phyloP scores from a whole-genome alignment of 2,329 filamentous ascomycete species.

The Annulohypoxylon truncatum region DNA sequence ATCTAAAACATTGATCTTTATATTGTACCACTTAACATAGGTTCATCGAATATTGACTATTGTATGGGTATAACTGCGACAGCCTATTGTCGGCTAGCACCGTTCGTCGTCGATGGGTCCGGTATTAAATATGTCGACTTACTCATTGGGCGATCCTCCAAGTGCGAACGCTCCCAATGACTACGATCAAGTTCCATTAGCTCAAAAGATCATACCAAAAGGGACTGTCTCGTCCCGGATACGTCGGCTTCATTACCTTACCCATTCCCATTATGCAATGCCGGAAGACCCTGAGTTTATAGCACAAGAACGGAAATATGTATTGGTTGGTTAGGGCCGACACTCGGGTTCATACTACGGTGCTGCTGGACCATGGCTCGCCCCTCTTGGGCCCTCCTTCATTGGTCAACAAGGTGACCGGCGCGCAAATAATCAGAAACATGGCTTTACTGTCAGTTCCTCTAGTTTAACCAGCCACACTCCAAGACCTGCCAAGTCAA shows the following conservation, averaged over 20 bases:
- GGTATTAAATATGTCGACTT: constrained; percentile 29
- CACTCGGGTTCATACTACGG: constrained; percentile 44
- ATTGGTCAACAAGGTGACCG: constrained; percentile 41
- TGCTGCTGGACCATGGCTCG: constrained; percentile 41
- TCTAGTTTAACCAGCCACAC: constrained; percentile 10
- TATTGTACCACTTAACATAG: constrained; percentile 3
- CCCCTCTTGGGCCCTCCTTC: constrained; percentile 48
- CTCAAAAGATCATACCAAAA: constrained; percentile 43
- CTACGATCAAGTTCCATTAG: constrained; percentile 20
- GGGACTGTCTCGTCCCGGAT: constrained; percentile 53
- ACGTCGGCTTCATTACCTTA: constrained; percentile 48
- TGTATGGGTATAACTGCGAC: constrained; percentile 16
- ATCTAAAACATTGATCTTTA: neutral
- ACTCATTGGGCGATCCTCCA: constrained; percentile 31
- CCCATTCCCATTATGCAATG: constrained; percentile 36
- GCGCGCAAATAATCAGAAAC: constrained; percentile 42
- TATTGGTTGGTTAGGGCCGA: constrained; percentile 49
- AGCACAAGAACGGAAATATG: constrained; percentile 45
- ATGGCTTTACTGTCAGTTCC: constrained; percentile 32
- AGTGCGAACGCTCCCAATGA: constrained; percentile 11
- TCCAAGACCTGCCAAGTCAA: neutral
- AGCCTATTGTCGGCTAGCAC: constrained; percentile 8
- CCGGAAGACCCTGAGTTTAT: constrained; percentile 34
- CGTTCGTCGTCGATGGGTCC: neutral
- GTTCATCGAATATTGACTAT: constrained; percentile 22